A percentile compares a stretch with the other conserved stretches of the same genome.
These are phyloP conservation scores for Sporisorium iseilematis-ciliati DNA, from an alignment of 1,284 basidiomycete species.

Conservation along the genomic window DNA sequence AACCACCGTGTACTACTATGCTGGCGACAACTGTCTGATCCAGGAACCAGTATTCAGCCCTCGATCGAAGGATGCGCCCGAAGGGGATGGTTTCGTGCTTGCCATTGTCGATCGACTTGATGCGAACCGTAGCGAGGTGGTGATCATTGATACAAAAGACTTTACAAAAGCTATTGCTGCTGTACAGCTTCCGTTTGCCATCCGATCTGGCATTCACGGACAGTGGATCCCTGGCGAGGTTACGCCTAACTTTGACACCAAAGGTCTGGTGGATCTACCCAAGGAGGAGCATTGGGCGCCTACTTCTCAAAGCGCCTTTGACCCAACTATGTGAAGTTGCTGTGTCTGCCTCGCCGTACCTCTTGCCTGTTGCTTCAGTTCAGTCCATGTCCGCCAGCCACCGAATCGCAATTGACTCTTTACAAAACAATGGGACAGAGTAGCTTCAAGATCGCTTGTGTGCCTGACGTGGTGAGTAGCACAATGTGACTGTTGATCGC, in stretches of 20 bases:
- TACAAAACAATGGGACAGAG: no score
- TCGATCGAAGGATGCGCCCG: conserved; percentile 33
- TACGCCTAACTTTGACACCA: conserved; percentile 30
- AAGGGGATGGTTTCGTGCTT: conserved; percentile 40
- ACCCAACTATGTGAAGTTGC: conserved; percentile 11
- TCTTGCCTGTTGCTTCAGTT: no score
- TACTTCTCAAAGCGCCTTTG: conserved; percentile 13
- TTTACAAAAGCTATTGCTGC: conserved; percentile 30
- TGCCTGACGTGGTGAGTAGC: no score
- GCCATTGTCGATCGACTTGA: conserved; percentile 46
- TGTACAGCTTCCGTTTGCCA: conserved; percentile 27
- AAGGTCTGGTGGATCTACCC: conserved; percentile 23
- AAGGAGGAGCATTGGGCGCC: conserved; percentile 31
- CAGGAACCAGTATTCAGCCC: conserved; percentile 48
- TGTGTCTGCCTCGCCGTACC: no score
- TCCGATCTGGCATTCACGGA: conserved; percentile 31
- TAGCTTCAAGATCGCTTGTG: no score
- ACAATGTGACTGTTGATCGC: no score
- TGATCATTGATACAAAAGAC: conserved; percentile 37
- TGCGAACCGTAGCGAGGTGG: conserved; percentile 37
- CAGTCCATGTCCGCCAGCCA: background rate
- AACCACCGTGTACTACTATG: conserved; percentile 30
- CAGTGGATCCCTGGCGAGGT: conserved; percentile 35
- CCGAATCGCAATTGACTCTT: background rate
- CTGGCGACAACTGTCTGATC: conserved; percentile 40